Evolutionary conservation across 148 eudicot species (phyloP).

Genomic region (Camellia japonica): DNA sequence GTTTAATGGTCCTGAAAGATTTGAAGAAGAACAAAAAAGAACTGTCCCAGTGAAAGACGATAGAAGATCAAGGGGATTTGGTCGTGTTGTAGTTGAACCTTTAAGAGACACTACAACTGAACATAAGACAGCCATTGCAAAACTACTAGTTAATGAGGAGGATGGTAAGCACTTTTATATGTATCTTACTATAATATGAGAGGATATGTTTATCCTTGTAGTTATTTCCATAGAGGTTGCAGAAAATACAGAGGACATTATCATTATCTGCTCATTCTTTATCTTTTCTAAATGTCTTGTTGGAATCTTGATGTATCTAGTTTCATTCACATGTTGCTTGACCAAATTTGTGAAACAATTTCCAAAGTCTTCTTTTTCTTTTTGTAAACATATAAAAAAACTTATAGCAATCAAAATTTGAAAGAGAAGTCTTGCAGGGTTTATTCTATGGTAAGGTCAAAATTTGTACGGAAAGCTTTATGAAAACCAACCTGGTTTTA

Average conservation of each 20-base stretch:
- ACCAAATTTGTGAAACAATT: background rate
- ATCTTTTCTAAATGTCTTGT: slow-evolving; percentile 13
- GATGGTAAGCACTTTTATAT: slow-evolving; percentile 36
- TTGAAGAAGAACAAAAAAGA: slow-evolving; percentile 35
- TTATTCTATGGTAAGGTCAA: background rate
- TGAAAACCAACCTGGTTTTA: background rate
- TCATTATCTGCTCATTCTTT: slow-evolving; percentile 1
- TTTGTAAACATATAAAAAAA: background rate
- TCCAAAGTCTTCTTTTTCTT: background rate
- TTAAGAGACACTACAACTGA: slow-evolving; percentile 31
- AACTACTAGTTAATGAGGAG: slow-evolving; percentile 30
- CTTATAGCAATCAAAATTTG: slow-evolving; percentile 3
- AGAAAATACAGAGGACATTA: background rate
- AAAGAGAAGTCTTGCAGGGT: background rate
- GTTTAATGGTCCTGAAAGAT: slow-evolving; percentile 51
- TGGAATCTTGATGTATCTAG: slow-evolving; percentile 3
- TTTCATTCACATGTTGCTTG: background rate
- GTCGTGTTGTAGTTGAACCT: slow-evolving; percentile 45
- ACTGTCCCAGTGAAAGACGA: slow-evolving; percentile 11
- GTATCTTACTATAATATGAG: background rate
- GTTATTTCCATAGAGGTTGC: background rate
- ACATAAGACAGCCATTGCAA: slow-evolving; percentile 32
- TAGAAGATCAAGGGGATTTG: slow-evolving; percentile 37
- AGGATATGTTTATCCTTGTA: background rate
- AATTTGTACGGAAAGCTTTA: background rate